A percentile compares a stretch with the other conserved stretches of the same genome.
phyloP scores from a whole-genome alignment of 1,284 basidiomycete species.

The Ganoderma meredithae region DNA sequence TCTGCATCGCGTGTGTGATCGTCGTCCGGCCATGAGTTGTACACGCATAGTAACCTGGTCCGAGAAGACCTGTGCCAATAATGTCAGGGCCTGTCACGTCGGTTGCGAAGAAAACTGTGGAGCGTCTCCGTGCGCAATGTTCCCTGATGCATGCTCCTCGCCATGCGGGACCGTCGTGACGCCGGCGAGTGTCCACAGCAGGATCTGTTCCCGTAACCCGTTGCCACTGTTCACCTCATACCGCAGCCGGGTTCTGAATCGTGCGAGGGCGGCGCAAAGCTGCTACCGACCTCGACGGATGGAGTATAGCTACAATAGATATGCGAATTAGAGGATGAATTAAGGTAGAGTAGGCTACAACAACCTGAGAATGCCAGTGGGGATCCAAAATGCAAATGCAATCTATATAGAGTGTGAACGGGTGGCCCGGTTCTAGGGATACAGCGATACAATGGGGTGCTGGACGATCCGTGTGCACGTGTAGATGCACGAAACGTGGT shows the following conservation, averaged over 20 bases:
- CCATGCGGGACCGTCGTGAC: slow-evolving; percentile 6
- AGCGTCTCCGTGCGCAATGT: not conserved
- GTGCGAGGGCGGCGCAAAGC: not conserved
- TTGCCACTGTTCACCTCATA: slow-evolving; percentile 1
- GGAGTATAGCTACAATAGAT: slow-evolving; percentile 25
- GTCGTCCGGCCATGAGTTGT: slow-evolving; percentile 7
- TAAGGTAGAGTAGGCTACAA: slow-evolving; percentile 26
- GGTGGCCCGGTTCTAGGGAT: slow-evolving; percentile 27
- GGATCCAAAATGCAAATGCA: slow-evolving; percentile 7
- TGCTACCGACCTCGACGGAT: not conserved
- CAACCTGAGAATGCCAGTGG: slow-evolving; percentile 1
- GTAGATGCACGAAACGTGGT: slow-evolving; percentile 16
- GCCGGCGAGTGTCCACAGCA: slow-evolving; percentile 7
- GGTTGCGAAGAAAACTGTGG: not conserved
- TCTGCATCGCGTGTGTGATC: slow-evolving; percentile 4
- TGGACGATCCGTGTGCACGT: slow-evolving; percentile 15
- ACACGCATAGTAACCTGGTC: slow-evolving; percentile 14
- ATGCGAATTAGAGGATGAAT: slow-evolving; percentile 11
- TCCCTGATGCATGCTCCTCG: not conserved
- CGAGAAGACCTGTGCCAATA: slow-evolving; percentile 3
- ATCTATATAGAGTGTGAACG: slow-evolving; percentile 26
- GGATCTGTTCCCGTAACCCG: slow-evolving; percentile 2
- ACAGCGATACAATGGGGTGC: slow-evolving; percentile 28
- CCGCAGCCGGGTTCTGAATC: not conserved
- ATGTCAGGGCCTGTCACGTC: slow-evolving; percentile 4